Evolutionary conservation across 495 filamentous ascomycete species (phyloP), one percentile per base, ranked within the genome.

Genomic region (Melanomma pulvis-pyrius): DNA sequence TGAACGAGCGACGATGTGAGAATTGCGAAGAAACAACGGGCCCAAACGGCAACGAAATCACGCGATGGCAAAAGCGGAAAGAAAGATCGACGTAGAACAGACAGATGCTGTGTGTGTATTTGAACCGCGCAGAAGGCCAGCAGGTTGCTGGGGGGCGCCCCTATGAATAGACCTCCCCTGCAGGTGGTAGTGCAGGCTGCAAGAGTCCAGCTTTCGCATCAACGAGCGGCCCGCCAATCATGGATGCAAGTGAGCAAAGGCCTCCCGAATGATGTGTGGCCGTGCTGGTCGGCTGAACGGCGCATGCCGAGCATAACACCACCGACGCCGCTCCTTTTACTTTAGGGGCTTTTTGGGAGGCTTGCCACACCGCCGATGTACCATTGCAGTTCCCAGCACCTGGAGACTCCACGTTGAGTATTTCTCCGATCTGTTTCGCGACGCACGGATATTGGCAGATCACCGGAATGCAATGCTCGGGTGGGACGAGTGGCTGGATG

Each of bases 201-300:
- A 57, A 39, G 25, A 29, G 44, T 11, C 51, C 39, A 44, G 47
- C 50, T 61, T 46, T 3, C 15, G 47, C 57, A 55, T 41, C 25
- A 41, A 58, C 21, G 36, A 22, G 65, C 9, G 15, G 30, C 36
- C 34, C 41, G 25, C 62, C 59, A 46, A 57, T 52, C 34, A 36
- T 48, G 24, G 21, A 15, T 25, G 24, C 9, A 50, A 15, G 11
- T 22, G 21, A 50, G 25, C 6, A 25, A n/a, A 9, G 5, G 21
- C 24, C 22, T 5, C 11, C 17, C 12, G 11, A 30, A 34, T 34
- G 4, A 24, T 26, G 21, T 65, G 67, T 69, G 67, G 67, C 67
- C 60, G 60, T 69, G 67, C 54, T 48, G 53, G 46, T 68, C 59
- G 65, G 65, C 59, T 68, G 59, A 59, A 48, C 46, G 44, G 12